Evolutionary conservation across 768 basidiomycete species (phyloP).

Genomic region (Boletus rubescentipes): DNA sequence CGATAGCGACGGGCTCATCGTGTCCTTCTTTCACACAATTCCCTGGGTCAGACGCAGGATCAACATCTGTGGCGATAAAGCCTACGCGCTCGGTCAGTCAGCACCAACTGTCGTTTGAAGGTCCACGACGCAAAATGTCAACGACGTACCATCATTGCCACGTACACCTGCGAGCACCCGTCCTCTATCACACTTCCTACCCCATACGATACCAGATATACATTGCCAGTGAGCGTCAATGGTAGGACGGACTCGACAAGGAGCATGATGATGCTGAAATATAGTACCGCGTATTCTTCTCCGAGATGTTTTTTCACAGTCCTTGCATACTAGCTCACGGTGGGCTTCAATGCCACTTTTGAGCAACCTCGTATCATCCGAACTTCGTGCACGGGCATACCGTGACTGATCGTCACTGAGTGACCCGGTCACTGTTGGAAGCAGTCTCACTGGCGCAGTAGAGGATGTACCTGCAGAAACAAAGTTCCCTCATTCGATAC

Average conservation of each 20-base stretch:
- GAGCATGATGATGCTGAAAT: conserved; percentile 1
- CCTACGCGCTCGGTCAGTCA: conserved; percentile 1
- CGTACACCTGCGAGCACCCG: not conserved
- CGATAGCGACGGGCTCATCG: no score
- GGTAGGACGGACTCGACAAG: conserved; percentile 18
- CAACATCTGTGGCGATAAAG: conserved; percentile 15
- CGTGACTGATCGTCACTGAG: no score
- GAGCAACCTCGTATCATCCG: no score
- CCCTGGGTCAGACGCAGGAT: conserved; percentile 3
- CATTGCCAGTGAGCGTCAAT: conserved; percentile 5
- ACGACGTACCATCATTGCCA: conserved; percentile 5
- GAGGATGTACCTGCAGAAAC: no score
- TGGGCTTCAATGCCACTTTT: no score
- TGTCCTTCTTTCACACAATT: not conserved
- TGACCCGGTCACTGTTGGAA: no score
- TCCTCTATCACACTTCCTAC: not conserved
- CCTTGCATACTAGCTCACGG: no score
- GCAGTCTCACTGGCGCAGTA: no score
- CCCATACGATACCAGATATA: conserved; percentile 2
- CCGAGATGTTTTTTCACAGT: not conserved
- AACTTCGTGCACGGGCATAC: no score
- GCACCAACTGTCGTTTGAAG: not conserved
- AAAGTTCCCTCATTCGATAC: no score
- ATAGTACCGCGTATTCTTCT: not conserved
- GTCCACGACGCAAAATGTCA: not conserved